A percentile compares a stretch with the other conserved stretches of the same genome.
These are phyloP conservation scores for Penicillium freii DNA, from an alignment of 2,329 filamentous ascomycete species.

Conservation along the genomic window DNA sequence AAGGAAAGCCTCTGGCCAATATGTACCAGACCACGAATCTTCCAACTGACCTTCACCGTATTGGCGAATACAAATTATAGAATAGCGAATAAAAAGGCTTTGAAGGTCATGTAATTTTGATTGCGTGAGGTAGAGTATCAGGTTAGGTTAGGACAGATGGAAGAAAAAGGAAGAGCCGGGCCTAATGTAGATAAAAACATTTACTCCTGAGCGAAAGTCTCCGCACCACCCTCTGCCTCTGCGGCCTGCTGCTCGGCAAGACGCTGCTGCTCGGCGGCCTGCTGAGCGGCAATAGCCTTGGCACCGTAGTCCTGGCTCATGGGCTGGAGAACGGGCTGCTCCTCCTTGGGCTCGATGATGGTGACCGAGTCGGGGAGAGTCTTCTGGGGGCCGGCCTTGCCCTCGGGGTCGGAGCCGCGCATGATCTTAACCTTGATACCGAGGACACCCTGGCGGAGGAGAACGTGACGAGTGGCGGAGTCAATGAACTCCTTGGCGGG, in stretches of 20 bases:
- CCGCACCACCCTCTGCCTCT: conserved; percentile 46
- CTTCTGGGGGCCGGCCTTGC: conserved; percentile 97
- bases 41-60: background rate
- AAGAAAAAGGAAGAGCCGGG: conserved; percentile 29
- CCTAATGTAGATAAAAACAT: conserved; percentile 29
- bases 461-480: conserved; percentile 95
- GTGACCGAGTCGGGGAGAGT: conserved; percentile 96
- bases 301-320: conserved; percentile 98
- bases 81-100: conserved; percentile 7
- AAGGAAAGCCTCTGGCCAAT: background rate
- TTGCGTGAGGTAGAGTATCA: conserved; percentile 38
- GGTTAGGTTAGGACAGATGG: conserved; percentile 34
- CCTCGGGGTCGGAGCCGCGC: conserved; percentile 98
- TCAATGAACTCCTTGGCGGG: conserved; percentile 99
- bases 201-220: conserved; percentile 50
- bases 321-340: conserved; percentile 90
- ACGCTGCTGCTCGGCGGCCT: conserved; percentile 55
- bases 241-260: conserved; percentile 58
- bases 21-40: background rate
- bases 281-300: conserved; percentile 70
- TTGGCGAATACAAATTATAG: conserved; percentile 1
- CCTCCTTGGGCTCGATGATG: conserved; percentile 99
- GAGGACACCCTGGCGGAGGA: conserved; percentile 98
- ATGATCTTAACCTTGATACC: conserved; percentile 99
- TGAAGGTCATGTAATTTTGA: conserved; percentile 36